phyloP scores from a whole-genome alignment of 179 eudicot genomes.

The Camellia oleifera region DNA sequence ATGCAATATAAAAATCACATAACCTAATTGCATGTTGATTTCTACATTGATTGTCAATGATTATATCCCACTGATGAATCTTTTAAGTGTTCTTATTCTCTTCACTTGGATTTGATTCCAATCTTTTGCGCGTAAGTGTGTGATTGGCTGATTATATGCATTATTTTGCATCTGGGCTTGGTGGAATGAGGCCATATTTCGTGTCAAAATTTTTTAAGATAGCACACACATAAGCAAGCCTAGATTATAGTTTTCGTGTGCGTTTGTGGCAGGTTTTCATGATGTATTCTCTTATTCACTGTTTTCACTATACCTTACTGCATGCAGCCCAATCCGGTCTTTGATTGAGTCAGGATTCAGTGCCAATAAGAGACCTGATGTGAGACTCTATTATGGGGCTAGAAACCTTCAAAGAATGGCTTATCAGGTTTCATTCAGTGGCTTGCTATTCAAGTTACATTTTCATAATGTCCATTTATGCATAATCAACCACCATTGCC shows the following conservation, averaged over 20 bases:
- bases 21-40: conserved; percentile 2
- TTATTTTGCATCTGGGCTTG: neutral
- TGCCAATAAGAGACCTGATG: conserved; percentile 81
- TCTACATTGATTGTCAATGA: neutral
- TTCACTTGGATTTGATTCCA: neutral
- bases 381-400: conserved; percentile 92
- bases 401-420: conserved; percentile 94
- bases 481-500: neutral
- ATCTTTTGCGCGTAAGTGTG: neutral
- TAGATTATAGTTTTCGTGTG: neutral
- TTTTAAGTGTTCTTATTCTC: neutral
- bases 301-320: conserved; percentile 12
- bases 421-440: conserved; percentile 59
- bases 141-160: neutral
- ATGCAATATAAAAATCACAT: neutral
- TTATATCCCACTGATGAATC: neutral
- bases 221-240: neutral
- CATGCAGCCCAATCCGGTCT: conserved; percentile 86
- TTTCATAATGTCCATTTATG: neutral
- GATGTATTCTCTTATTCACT: conserved; percentile 10
- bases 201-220: neutral
- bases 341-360: conserved; percentile 82
- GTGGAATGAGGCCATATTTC: neutral
- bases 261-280: neutral
- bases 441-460: neutral